Conservation (phyloP, 495 filamentous ascomycete species). For the Lophiotrema nucula region DNA sequence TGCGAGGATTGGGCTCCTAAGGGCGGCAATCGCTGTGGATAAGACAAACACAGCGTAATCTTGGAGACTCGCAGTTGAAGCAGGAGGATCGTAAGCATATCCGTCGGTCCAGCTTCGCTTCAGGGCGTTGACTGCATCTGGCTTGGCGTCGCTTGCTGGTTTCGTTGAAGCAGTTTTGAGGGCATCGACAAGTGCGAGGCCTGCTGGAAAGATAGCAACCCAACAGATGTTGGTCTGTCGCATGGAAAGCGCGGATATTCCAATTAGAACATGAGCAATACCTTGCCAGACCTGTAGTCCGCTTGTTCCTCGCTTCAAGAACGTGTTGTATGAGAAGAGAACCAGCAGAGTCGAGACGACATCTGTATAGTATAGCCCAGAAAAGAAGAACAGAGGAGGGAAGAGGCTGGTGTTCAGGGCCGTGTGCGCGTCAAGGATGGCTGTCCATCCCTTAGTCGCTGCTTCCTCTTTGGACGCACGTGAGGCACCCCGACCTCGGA, state of each 20-base stretch:
- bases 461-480: background rate
- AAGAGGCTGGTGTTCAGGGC: slow-evolving; percentile 83
- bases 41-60: slow-evolving; percentile 60
- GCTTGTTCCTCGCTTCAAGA: slow-evolving; percentile 15
- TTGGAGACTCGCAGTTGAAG: slow-evolving; percentile 38
- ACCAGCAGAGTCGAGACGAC: slow-evolving; percentile 60
- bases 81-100: slow-evolving; percentile 61
- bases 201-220: slow-evolving; percentile 84
- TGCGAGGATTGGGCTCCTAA: slow-evolving; percentile 52
- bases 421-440: slow-evolving; percentile 48
- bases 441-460: background rate
- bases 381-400: slow-evolving; percentile 93
- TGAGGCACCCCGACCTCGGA: background rate
- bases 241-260: slow-evolving; percentile 66
- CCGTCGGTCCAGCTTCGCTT: slow-evolving; percentile 36
- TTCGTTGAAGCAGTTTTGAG: slow-evolving; percentile 3
- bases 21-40: slow-evolving; percentile 58
- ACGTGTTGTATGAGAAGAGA: slow-evolving; percentile 47
- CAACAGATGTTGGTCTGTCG: slow-evolving; percentile 97
- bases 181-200: slow-evolving; percentile 57
- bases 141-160: background rate
- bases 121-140: background rate
- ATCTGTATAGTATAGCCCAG: slow-evolving; percentile 91
- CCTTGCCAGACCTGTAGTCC: background rate
- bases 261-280: slow-evolving; percentile 43